A percentile compares a stretch with the other conserved stretches of the same genome.
These are phyloP conservation scores for Cyclotella kingstonii DNA, from an alignment of 108 stramenopile genomes.

Conservation along the genomic window DNA sequence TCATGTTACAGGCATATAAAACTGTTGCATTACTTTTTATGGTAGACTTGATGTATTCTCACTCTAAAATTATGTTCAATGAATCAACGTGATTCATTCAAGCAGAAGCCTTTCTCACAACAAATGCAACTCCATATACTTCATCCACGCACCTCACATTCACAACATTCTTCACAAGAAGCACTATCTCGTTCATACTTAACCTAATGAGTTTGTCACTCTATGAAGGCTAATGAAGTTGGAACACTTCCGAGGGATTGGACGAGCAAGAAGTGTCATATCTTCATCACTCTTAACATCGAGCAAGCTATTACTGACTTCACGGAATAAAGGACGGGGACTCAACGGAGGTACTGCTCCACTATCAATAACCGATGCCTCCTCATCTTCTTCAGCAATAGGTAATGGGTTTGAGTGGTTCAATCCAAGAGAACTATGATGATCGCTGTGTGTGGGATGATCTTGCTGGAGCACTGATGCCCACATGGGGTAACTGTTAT, in stretches of 20 bases:
- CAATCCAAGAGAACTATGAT: background rate
- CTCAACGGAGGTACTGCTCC: background rate
- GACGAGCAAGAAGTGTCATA: slow-evolving; percentile 24
- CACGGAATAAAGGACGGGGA: slow-evolving; percentile 18
- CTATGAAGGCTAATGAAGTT: too few relatives aligned
- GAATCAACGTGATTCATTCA: too few relatives aligned
- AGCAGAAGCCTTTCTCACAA: too few relatives aligned
- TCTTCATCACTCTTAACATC: slow-evolving; percentile 35
- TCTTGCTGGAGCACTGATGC: background rate
- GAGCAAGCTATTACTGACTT: slow-evolving; percentile 17
- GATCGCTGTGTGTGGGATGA: background rate
- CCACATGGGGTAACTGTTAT: background rate
- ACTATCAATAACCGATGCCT: background rate
- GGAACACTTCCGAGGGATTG: slow-evolving; percentile 23
- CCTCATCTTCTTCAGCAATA: background rate
- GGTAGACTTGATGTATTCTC: too few relatives aligned
- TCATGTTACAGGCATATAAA: too few relatives aligned
- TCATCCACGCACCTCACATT: too few relatives aligned
- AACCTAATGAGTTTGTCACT: too few relatives aligned
- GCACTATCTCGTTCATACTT: too few relatives aligned
- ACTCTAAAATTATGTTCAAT: too few relatives aligned
- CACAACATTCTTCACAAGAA: too few relatives aligned
- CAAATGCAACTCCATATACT: too few relatives aligned
- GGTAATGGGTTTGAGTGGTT: background rate
- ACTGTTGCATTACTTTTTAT: too few relatives aligned